These are phyloP conservation scores for Plasmodium sp. DNA, from an alignment of 169 alveolate genomes.

Conservation along the genomic window DNA sequence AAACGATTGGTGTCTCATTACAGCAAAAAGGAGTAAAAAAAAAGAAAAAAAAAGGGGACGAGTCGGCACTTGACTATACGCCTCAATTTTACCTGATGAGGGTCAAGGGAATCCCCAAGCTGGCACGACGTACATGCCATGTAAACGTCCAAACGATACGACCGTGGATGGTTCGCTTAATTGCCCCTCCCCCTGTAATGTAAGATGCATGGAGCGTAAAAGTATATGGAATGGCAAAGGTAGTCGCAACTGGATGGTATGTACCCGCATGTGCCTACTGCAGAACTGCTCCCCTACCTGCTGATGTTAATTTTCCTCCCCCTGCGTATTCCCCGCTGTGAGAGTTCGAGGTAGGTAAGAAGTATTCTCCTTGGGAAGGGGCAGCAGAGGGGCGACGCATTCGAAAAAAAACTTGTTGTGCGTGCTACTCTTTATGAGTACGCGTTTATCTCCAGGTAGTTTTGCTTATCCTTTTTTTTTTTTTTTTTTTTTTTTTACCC, in stretches of 20 bases:
- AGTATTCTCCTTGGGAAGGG: background rate
- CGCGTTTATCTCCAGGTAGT: background rate
- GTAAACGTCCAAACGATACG: background rate
- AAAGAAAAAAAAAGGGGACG: background rate
- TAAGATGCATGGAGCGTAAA: background rate
- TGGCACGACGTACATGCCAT: background rate
- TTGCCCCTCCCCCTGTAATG: background rate
- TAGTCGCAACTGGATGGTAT: background rate
- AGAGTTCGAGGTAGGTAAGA: background rate
- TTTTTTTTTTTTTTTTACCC: background rate
- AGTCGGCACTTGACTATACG: background rate
- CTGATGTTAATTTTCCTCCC: background rate
- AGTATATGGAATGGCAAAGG: background rate
- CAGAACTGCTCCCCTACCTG: background rate
- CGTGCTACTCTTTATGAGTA: background rate
- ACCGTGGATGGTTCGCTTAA: background rate
- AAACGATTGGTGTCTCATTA: background rate
- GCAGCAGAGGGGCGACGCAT: background rate
- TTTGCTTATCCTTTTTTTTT: background rate
- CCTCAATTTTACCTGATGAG: background rate
- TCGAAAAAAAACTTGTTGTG: background rate
- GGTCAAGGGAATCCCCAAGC: background rate
- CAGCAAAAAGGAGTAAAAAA: background rate
- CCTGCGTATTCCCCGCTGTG: background rate
- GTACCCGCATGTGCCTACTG: background rate